Percentiles rank a stretch among this genome's conserved stretches.
Evolutionary conservation across 148 eudicot species (phyloP).

Genomic region (Nepenthes mirabilis): DNA sequence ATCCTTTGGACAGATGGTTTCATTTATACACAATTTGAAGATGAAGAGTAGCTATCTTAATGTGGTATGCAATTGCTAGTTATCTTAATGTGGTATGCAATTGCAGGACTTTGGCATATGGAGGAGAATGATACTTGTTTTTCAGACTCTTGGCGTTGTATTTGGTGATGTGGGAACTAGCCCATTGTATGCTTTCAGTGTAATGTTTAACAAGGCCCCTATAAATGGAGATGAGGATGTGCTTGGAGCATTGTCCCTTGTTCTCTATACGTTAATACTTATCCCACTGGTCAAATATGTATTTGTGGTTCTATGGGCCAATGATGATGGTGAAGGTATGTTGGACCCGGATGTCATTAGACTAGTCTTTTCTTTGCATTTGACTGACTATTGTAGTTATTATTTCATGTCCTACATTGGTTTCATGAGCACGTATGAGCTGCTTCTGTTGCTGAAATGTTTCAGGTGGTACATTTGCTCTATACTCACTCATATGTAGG

Average conservation of each 20-base stretch:
- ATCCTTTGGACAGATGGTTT: no score
- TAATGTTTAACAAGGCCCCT: conserved; percentile 95
- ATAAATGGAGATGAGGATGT: conserved; percentile 77
- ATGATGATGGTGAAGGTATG: conserved; percentile 97
- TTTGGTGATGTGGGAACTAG: conserved; percentile 99
- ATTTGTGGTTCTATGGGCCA: conserved; percentile 89
- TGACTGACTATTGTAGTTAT: background rate
- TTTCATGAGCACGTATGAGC: conserved; percentile 4
- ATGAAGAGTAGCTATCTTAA: background rate
- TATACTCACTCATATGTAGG: conserved; percentile 89
- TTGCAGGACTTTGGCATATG: conserved; percentile 73
- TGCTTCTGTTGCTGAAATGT: conserved; percentile 9
- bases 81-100: conserved; percentile 14
- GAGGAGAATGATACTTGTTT: conserved; percentile 47
- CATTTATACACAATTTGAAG: background rate
- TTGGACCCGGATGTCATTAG: conserved; percentile 3
- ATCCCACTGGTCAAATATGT: conserved; percentile 75
- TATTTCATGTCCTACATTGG: conserved; percentile 3
- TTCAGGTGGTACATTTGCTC: conserved; percentile 98
- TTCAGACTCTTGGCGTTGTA: conserved; percentile 88
- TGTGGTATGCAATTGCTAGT: background rate
- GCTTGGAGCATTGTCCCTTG: conserved; percentile 85
- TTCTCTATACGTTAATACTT: conserved; percentile 74
- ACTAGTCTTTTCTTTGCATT: conserved; percentile 3
- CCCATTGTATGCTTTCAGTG: conserved; percentile 88